Evolutionary conservation across 805 yeast species (phyloP), one percentile per base, ranked within the genome.

Genomic region (Yarrowia phangngaensis): DNA sequence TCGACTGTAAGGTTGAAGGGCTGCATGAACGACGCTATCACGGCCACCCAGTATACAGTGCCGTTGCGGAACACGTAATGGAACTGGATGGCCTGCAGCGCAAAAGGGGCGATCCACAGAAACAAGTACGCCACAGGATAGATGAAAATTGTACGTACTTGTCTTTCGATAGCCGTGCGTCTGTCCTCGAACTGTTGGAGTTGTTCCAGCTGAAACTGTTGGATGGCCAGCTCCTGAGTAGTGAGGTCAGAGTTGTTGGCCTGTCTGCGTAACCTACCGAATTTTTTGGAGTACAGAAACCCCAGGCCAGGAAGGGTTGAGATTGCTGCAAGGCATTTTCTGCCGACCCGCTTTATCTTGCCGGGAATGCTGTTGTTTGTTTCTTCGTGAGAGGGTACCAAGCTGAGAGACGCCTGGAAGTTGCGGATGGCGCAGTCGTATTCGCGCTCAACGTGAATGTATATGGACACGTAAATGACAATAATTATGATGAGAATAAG

Each of bases 41-140:
- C 72, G 33, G 77, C 73, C 28, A 85, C 62, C 82, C 90, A 82
- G 51, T 72, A 72, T 2, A 82, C 76, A 70, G 70, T 46, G 15
- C 35, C 53, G 19, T 31, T 31, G 22, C 27, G 20, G 33, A 47
- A 36, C 51, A 74, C 77, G 56, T 72, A 66, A 27, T 69, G 67
- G 55, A 73, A 67, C 56, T 75, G 78, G 9, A 85, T 70, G 48
- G 77, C 70, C 56, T 82, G 83, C 26, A 76, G 69, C 6, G 82
- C 72, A 51, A 85, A 73, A 2, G 96, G 96, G 56, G 84, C 79
- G 13, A 82, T 59, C 97, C 97, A 88, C 34, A 87, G 64, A 16
- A 82, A 68, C 52, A 85, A 70, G 63, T 85, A 88, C 1, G 94
- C 81, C 30, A 82, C 67, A 4, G 97, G 97, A 62, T 88, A 88